A percentile compares a stretch with the other conserved stretches of the same genome.
Conservation (phyloP, 148 eudicot genomes). For the Heliamphora exappendiculata region DNA sequence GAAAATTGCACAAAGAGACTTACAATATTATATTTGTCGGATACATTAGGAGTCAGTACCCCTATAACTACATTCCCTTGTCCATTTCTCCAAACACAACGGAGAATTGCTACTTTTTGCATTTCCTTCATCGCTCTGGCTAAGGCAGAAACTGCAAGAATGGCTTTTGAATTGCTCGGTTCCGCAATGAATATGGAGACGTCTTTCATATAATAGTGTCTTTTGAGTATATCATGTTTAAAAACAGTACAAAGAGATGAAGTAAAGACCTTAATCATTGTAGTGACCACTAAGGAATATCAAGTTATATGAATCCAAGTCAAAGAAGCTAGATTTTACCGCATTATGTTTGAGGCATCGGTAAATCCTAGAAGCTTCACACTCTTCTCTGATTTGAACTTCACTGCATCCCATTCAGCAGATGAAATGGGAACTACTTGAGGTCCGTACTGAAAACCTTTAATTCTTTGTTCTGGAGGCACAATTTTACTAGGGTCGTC, state of each 20-base stretch:
- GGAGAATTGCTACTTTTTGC: conserved; percentile 84
- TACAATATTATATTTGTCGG: conserved; percentile 61
- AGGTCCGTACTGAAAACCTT: conserved; percentile 95
- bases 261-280: background rate
- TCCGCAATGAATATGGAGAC: conserved; percentile 83
- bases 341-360: conserved; percentile 67
- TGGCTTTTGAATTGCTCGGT: conserved; percentile 77
- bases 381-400: conserved; percentile 89
- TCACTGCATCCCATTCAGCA: conserved; percentile 91
- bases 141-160: conserved; percentile 72
- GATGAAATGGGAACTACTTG: conserved; percentile 93
- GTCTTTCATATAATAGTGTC: conserved; percentile 93
- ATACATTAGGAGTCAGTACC: conserved; percentile 79
- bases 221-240: conserved; percentile 25
- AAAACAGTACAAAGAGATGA: conserved; percentile 1
- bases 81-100: conserved; percentile 97
- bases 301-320: conserved; percentile 6
- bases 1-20: conserved; percentile 22
- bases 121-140: conserved; percentile 94
- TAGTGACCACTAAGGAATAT: background rate
- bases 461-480: conserved; percentile 95
- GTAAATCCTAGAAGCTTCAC: conserved; percentile 94
- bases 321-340: conserved; percentile 37
- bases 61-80: conserved; percentile 82
- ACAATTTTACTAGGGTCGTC: conserved; percentile 60